Evolutionary conservation across 2,329 filamentous ascomycete genomes (phyloP), one percentile per base, ranked within the genome.

Genomic region (Scedosporium apiospermum): DNA sequence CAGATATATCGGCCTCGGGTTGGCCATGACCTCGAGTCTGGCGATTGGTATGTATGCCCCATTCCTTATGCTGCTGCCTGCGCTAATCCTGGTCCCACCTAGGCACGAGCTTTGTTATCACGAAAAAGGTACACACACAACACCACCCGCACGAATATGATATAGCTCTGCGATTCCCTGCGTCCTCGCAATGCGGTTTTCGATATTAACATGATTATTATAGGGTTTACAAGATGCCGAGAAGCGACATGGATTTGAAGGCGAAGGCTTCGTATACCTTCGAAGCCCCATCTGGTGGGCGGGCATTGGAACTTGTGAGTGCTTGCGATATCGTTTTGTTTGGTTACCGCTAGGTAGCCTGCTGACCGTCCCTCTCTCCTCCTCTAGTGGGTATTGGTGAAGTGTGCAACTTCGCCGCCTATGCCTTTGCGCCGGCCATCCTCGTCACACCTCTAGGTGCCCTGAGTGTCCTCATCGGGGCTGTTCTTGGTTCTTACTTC

Each of bases 91-190:
- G 27, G 5, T 38, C 16, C 55, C 16, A 51, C 64, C 55, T 69
- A 95, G 91, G 92, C 72, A 92, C 91, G 60, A 96, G 93, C 83
- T 99, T 99, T 76, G 93, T 99, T 68, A 97, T 99, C 71, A 99
- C 96, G 58, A 99, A 99, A 79, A 98, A 97, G 84, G 90, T 95
- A 78, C 74, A 77, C 73, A 78, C 74, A 77, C 73, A 64, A 60
- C 34, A 42, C 42, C 23, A 23, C n/a, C 53, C 21, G 38, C 4
- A 44, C 18, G 61, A 7, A 71, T 68, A 26, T 53, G 26, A 38
- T 42, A 44, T 62, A 16, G 6, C 46, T 21, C 38, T 62, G 26
- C 3, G 21, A 23, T 27, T 16, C 6, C 1, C 18, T 12, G n/a
- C 16, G 16, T 16, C 6, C 59, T 6, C 16, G 44, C 0, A 21